Evolutionary conservation across 2,329 filamentous ascomycete species (phyloP), one percentile per base, ranked within the genome.

Genomic region (Penicillium sp.): DNA sequence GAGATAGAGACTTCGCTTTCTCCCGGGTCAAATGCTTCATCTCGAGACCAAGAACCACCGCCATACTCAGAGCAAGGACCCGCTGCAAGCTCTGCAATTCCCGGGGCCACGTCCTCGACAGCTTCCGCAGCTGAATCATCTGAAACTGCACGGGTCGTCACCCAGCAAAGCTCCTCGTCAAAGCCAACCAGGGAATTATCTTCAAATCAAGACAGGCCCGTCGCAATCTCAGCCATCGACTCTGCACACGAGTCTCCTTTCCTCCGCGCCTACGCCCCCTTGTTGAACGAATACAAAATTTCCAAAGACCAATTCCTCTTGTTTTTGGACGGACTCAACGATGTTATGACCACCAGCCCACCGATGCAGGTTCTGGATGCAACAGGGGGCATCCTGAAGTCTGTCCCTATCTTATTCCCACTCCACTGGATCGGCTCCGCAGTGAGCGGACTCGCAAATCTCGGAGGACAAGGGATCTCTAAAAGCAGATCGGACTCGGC

Each of bases 251-350:
- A 47, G 11, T 54, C 55, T 7, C 49, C 53, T 4, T 52, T 57
- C 23, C 27, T 57, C 7, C 55, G 55, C 18, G 49, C 53, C 29
- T 57, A 57, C n/a, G 35, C 49, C 6, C 53, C 55, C 6, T 37
- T 42, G 3, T 24, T 57, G 6, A 28, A 14, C 6, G 40, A 47
- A 0, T 23, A 49, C 36, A 49, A 52, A 13, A 36, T 55, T 6
- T 45, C 54, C 32, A 50, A 52, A 9, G 48, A 53, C 10, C 44
- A 48, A 2, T 57, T 64, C 40, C 40, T 62, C n/a, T 28, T 13
- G 6, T 62, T 64, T 41, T 42, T 64, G 20, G 60, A 64, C 42
- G 49, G 56, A 18, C 44, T 64, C 26, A 65, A 64, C 40, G 54
- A 59, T 22, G 48, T 52, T 9, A 52, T 60, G 26, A 36, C 46